A percentile compares a stretch with the other conserved stretches of the same genome.
phyloP scores from a whole-genome alignment of 1,284 basidiomycete species.

The Anthracocystis walkeri region DNA sequence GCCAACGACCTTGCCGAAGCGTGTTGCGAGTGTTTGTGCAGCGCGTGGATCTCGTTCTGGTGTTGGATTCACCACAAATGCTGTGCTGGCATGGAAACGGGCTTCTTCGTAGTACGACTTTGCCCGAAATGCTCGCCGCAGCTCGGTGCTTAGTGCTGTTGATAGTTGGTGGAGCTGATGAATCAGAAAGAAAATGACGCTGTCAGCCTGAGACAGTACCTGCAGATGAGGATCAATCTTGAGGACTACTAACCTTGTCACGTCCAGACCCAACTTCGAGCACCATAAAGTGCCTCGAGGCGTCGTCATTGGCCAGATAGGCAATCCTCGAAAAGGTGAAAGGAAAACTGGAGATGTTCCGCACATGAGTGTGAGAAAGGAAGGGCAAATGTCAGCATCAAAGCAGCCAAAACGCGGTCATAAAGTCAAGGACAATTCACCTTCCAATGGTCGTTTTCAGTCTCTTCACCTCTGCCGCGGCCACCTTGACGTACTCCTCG shows the following conservation, averaged over 20 bases:
- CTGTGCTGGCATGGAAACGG: slow-evolving; percentile 49
- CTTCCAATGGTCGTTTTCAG: slow-evolving; percentile 9
- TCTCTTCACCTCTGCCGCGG: slow-evolving; percentile 5
- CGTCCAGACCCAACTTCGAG: slow-evolving; percentile 43
- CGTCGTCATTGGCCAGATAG: slow-evolving; percentile 43
- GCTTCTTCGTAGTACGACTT: slow-evolving; percentile 51
- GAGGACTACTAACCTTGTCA: slow-evolving; percentile 29
- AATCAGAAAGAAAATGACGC: neutral
- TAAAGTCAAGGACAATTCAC: neutral
- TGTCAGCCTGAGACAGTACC: neutral
- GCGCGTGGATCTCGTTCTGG: neutral
- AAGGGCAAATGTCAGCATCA: neutral
- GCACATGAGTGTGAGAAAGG: too few species aligned
- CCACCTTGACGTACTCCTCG: slow-evolving; percentile 36
- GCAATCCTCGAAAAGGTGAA: slow-evolving; percentile 44
- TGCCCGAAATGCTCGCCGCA: slow-evolving; percentile 38
- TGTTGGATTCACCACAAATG: neutral
- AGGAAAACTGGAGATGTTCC: slow-evolving; percentile 20
- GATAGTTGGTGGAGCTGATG: slow-evolving; percentile 41
- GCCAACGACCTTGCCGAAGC: slow-evolving; percentile 12
- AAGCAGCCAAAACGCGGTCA: neutral
- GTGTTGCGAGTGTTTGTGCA: neutral
- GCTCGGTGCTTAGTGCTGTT: slow-evolving; percentile 16
- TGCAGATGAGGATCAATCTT: neutral
- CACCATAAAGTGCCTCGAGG: slow-evolving; percentile 41